These are phyloP conservation scores for Aphanoascus verrucosus DNA, from an alignment of 2,329 filamentous ascomycete genomes.

Conservation along the genomic window DNA sequence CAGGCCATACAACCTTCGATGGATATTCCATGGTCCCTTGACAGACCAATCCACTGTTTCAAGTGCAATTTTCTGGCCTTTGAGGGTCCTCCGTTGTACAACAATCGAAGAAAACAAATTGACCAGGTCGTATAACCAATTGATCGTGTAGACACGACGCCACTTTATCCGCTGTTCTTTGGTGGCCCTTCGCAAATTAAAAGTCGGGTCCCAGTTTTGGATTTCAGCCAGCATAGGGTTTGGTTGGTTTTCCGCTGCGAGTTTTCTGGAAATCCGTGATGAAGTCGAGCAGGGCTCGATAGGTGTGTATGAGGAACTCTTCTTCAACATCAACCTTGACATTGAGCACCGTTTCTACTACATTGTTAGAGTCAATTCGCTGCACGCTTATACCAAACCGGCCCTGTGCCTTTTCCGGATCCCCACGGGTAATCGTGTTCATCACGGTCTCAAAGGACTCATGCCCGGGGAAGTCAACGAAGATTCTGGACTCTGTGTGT, in stretches of 20 bases:
- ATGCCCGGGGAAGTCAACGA: conserved; percentile 38
- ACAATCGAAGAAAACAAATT: conserved; percentile 37
- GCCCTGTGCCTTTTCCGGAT: conserved; percentile 25
- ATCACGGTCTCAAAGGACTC: conserved; percentile 38
- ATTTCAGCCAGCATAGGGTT: conserved; percentile 34
- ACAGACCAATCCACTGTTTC: conserved; percentile 37
- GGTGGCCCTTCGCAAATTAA: conserved; percentile 32
- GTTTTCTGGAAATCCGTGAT: conserved; percentile 38
- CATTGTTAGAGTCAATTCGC: background rate
- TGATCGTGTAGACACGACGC: conserved; percentile 28
- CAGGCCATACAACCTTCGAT: conserved; percentile 36
- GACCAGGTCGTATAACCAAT: conserved; percentile 42
- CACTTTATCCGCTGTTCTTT: conserved; percentile 35
- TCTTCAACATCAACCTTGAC: conserved; percentile 34
- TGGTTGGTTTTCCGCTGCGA: conserved; percentile 39
- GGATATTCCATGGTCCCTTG: conserved; percentile 28
- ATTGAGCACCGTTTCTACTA: conserved; percentile 14
- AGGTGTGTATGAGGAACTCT: conserved; percentile 36
- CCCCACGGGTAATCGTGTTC: conserved; percentile 32
- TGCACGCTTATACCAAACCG: background rate
- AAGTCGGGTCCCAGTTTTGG: conserved; percentile 34
- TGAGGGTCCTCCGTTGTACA: conserved; percentile 29
- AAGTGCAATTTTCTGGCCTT: conserved; percentile 26
- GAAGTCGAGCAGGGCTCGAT: conserved; percentile 38
- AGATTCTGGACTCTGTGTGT: conserved; percentile 31